Base-by-base conservation (phyloP, 169 alveolate species). In the Cryptosporidium sp. region DNA sequence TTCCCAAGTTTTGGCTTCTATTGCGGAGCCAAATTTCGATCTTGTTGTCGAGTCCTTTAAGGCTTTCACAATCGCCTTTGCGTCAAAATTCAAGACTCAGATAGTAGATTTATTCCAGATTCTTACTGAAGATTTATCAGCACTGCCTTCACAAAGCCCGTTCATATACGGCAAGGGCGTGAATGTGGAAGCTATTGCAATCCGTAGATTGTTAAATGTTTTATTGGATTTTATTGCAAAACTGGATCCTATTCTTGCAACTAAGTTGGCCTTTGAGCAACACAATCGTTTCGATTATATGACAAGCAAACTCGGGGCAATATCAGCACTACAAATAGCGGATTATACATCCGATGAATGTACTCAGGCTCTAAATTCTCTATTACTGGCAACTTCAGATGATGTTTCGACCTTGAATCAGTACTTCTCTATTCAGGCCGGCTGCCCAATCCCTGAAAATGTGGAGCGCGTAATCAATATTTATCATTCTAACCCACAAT, bases 261-360 rank as follows among this genome's bases (percentile, higher is more conserved):
- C 75, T 8, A 65, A 80, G n/a, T 48, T 80, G 26, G 89, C 80
- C 4, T 62, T 23, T 37, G 80, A 80, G 45, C 89, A 80, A 50
- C 37, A 43, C 51, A 62, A 37, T 48, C 55, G 75, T 23, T 62
- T 65, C 10, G 12, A 59, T 12, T 73, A 35, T 33, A 80, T 80
- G 89, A 37, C 89, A 3, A 65, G 80, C 9, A 80, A 80, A 29
- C 74, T 80, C 2, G 89, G 89, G n/a, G 71, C 89, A 16, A 80
- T 80, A 33, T 58, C 89, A 23, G 89, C 75, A 9, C 51, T 80
- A 35, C 74, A 43, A 26, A 18, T 43, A 29, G 61, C 75, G 10
- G 62, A 80, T 62, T 29, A 18, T n/a, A 70, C 18, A 43, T 80
- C 89, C 14, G 33, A 31, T 10, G 89, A 80, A 48, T 80, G 80